phyloP scores from a whole-genome alignment of 2,329 filamentous ascomycete species.

The Fusarium sacchari region DNA sequence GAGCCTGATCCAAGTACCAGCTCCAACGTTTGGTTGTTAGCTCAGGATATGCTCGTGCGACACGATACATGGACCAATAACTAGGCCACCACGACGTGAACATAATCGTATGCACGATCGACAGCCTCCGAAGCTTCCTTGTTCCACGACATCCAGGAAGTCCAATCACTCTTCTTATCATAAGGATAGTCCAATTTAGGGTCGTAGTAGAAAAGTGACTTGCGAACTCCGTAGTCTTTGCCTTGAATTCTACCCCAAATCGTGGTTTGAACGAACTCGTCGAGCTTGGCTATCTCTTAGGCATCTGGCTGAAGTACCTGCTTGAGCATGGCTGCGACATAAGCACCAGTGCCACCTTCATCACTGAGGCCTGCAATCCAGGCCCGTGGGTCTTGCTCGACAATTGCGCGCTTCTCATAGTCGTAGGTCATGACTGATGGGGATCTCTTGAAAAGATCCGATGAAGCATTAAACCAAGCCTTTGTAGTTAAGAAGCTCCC shows the following conservation, averaged over 20 bases:
- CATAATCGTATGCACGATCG: constrained; percentile 67
- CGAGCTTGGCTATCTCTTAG: constrained; percentile 61
- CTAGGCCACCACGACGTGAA: constrained; percentile 64
- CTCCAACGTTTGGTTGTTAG: constrained; percentile 56
- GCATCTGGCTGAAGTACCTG: constrained; percentile 61
- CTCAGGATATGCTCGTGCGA: constrained; percentile 59
- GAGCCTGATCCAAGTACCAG: constrained; percentile 67
- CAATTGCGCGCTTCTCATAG: constrained; percentile 55
- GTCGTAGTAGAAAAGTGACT: constrained; percentile 68
- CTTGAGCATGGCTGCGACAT: constrained; percentile 65
- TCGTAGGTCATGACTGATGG: constrained; percentile 69
- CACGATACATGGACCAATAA: constrained; percentile 68
- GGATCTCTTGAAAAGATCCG: constrained; percentile 64
- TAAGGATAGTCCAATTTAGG: constrained; percentile 58
- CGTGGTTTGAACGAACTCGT: constrained; percentile 62
- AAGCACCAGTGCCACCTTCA: constrained; percentile 67
- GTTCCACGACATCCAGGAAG: constrained; percentile 63
- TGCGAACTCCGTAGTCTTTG: constrained; percentile 59
- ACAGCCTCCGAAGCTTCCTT: constrained; percentile 55
- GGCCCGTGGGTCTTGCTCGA: constrained; percentile 59
- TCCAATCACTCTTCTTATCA: constrained; percentile 57
- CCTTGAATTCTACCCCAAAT: constrained; percentile 61
- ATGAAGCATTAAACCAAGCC: constrained; percentile 61
- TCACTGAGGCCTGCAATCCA: constrained; percentile 71
- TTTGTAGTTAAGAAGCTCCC: constrained; percentile 64